Conservation (phyloP, 2,329 filamentous ascomycete species). For the Tolypocladium amazonense region DNA sequence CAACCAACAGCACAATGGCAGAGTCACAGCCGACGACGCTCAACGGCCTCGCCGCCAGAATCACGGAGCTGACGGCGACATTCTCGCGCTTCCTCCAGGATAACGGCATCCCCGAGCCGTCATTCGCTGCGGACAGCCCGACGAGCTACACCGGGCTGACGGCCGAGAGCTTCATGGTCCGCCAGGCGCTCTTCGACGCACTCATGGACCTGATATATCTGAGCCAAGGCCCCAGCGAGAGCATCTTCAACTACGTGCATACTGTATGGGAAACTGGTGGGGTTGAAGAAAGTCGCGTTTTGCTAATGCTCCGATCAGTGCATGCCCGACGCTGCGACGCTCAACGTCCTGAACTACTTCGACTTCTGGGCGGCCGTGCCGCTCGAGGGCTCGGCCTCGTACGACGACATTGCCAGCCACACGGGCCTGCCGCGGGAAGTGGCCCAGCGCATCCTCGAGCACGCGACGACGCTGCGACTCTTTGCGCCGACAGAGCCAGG, state of each 20-base stretch:
- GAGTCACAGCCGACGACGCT: slow-evolving; percentile 17
- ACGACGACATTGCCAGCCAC: slow-evolving; percentile 25
- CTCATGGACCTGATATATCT: slow-evolving; percentile 35
- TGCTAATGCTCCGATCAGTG: slow-evolving; percentile 13
- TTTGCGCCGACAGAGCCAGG: slow-evolving; percentile 18
- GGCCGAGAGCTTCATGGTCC: slow-evolving; percentile 29
- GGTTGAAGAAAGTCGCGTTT: not conserved
- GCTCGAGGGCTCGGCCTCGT: slow-evolving; percentile 31
- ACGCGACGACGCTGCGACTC: slow-evolving; percentile 26
- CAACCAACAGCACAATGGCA: not conserved
- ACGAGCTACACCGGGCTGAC: slow-evolving; percentile 29
- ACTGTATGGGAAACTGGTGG: slow-evolving; percentile 15
- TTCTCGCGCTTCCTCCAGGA: slow-evolving; percentile 29
- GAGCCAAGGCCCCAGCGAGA: slow-evolving; percentile 37
- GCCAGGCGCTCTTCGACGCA: slow-evolving; percentile 32
- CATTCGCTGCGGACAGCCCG: slow-evolving; percentile 31
- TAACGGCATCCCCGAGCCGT: slow-evolving; percentile 29
- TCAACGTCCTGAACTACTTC: slow-evolving; percentile 40
- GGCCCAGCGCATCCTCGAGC: slow-evolving; percentile 24
- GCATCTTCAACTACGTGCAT: slow-evolving; percentile 33
- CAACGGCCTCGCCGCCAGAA: slow-evolving; percentile 30
- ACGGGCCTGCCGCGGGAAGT: slow-evolving; percentile 26
- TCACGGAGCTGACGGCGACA: slow-evolving; percentile 29
- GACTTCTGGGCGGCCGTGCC: slow-evolving; percentile 42
- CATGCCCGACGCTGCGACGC: slow-evolving; percentile 30